Evolutionary conservation across 176 grass and related monocot species (phyloP).

Genomic region (Urochloa ruziziensis): DNA sequence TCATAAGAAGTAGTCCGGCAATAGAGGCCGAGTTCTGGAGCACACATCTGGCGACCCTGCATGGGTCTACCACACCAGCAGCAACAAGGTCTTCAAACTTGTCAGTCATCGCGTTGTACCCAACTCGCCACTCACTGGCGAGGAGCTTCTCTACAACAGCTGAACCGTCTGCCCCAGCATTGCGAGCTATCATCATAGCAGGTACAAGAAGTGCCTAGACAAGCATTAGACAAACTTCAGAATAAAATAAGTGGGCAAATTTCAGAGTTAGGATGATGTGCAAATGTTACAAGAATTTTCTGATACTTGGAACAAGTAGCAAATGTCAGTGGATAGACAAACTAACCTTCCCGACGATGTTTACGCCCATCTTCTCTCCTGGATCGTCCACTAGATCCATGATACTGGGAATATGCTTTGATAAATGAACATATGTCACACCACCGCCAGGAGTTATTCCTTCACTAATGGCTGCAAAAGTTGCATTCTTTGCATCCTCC

Average conservation of each 20-base stretch:
- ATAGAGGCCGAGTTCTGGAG: slow-evolving; percentile 85
- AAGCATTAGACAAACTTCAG: slow-evolving; percentile 23
- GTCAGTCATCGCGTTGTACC: slow-evolving; percentile 81
- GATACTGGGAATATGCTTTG: slow-evolving; percentile 71
- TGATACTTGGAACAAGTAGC: neutral
- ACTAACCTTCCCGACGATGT: slow-evolving; percentile 83
- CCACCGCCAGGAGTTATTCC: slow-evolving; percentile 89
- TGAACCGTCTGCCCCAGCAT: slow-evolving; percentile 70
- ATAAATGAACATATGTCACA: slow-evolving; percentile 70
- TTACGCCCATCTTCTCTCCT: slow-evolving; percentile 89
- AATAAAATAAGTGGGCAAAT: neutral
- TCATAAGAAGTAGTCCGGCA: slow-evolving; percentile 74
- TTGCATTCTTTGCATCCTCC: slow-evolving; percentile 97
- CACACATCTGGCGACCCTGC: slow-evolving; percentile 70
- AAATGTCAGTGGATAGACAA: neutral
- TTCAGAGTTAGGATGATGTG: slow-evolving; percentile 13
- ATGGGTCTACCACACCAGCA: slow-evolving; percentile 83
- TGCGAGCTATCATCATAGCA: slow-evolving; percentile 60
- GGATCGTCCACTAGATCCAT: slow-evolving; percentile 60
- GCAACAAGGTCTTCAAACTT: slow-evolving; percentile 69
- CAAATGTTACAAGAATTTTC: neutral
- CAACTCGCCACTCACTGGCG: slow-evolving; percentile 53
- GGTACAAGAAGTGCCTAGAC: slow-evolving; percentile 80
- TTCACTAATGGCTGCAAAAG: slow-evolving; percentile 90
- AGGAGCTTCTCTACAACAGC: slow-evolving; percentile 81